Base-by-base conservation (phyloP, 2,329 filamentous ascomycete genomes). In the Trichoderma atroviride region DNA sequence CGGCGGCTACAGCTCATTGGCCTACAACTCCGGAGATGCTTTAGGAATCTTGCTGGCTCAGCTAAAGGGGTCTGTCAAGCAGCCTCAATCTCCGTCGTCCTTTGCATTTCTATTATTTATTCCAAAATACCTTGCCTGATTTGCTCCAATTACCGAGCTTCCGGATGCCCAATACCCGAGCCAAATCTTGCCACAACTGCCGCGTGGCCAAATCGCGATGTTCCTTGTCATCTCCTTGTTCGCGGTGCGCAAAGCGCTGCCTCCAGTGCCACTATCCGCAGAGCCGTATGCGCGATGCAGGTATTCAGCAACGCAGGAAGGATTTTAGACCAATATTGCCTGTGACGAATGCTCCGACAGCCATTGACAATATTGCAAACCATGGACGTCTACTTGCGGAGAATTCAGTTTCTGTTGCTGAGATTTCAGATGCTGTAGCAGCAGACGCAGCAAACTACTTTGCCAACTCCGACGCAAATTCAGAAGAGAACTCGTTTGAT, bases 141-240 rank as follows among this genome's bases (percentile, higher is more conserved):
- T 57, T 57, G 47, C 19, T 37, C 24, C 27, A 40, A 47, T 24
- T n/a, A 33, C 52, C 52, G 63, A 27, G 35, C 43, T 24, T 47
- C 63, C 40, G 65, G 7, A 68, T 68, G 65, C 65, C 65, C 4
- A 53, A 24, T 19, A 68, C 40, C 29, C 27, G 56, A 53, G 65
- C 40, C 16, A 68, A 61, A 33, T 68, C 65, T 31, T 68, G 65
- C 65, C 24, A 61, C 9, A 27, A 59, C 4, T 68, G 65, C 40
- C 65, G 65, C 19, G 53, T 33, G 31, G 65, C 65, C 40, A 68
- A 68, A 52, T 33, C 65, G 29, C 37, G 65, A 33, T 68, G 56
- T 22, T 68, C 65, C 14, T 47, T 61, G 40, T 47, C 65, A 3
- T 37, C 43, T 61, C 65, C 65, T 24, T 68, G 65, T 16, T 61